These are phyloP conservation scores for Colletotrichum tofieldiae DNA, from an alignment of 2,329 filamentous ascomycete species.

Conservation along the genomic window DNA sequence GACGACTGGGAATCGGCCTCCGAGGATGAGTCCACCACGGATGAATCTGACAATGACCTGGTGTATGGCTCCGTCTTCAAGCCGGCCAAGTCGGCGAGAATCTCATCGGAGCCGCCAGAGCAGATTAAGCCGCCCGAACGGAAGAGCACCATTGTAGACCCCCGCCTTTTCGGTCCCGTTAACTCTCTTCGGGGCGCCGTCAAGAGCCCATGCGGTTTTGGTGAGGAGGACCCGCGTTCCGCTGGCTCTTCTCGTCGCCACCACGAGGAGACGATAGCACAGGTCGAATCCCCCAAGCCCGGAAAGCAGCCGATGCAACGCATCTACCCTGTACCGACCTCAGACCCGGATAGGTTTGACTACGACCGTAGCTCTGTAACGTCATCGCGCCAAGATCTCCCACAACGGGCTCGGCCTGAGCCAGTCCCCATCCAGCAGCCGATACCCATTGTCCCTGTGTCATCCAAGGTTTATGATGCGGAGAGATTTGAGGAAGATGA, in stretches of 20 bases:
- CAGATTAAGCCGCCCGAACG: conserved; percentile 35
- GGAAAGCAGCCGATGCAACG: conserved; percentile 65
- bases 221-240: conserved; percentile 51
- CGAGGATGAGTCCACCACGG: conserved; percentile 62
- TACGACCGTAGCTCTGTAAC: conserved; percentile 66
- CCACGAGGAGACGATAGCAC: conserved; percentile 55
- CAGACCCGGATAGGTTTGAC: conserved; percentile 76
- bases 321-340: conserved; percentile 77
- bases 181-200: conserved; percentile 74
- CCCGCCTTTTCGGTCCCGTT: conserved; percentile 70
- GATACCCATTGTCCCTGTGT: conserved; percentile 82
- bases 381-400: conserved; percentile 58
- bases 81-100: conserved; percentile 44
- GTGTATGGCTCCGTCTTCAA: conserved; percentile 59
- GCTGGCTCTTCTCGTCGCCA: conserved; percentile 53
- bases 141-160: conserved; percentile 68
- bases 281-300: conserved; percentile 55
- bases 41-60: conserved; percentile 60
- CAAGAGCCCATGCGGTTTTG: conserved; percentile 70
- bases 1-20: conserved; percentile 73
- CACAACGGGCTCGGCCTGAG: conserved; percentile 65
- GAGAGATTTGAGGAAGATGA: conserved; percentile 58
- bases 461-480: conserved; percentile 76
- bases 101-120: conserved; percentile 39
- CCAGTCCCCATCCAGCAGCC: conserved; percentile 87